phyloP scores from a whole-genome alignment of 202 grass and related monocot genomes.

The Setaria viridis region DNA sequence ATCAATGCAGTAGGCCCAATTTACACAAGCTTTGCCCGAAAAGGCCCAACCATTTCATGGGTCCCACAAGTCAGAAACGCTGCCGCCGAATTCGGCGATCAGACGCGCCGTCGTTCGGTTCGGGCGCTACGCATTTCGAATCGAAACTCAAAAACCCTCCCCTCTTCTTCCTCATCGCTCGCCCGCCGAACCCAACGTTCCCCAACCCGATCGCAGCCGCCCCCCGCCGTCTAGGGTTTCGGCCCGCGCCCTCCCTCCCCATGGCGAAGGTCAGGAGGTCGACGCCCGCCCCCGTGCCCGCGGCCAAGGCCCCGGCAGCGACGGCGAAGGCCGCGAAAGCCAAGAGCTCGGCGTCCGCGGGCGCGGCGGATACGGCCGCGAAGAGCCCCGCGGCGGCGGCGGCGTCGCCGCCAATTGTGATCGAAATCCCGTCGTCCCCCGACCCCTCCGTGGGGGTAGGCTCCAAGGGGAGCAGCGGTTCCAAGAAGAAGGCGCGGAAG shows the following conservation, averaged over 20 bases:
- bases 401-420: slow-evolving; percentile 8
- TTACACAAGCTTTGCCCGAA: too few species aligned
- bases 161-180: background rate
- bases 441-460: background rate
- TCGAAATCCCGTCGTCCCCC: slow-evolving; percentile 53
- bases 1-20: too few species aligned
- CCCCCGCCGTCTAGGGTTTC: slow-evolving; percentile 21
- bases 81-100: too few species aligned
- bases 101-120: background rate
- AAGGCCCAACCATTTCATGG: background rate
- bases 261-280: slow-evolving; percentile 26
- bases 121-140: background rate
- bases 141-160: slow-evolving; percentile 11
- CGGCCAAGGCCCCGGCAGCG: background rate
- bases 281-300: background rate
- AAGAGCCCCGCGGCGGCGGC: background rate
- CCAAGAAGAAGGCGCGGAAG: slow-evolving; percentile 25
- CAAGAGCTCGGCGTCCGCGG: background rate
- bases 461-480: background rate
- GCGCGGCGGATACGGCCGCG: background rate
- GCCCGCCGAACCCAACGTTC: slow-evolving; percentile 23
- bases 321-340: background rate
- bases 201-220: background rate
- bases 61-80: background rate
- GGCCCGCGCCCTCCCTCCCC: background rate